Percentiles rank a stretch among this genome's conserved stretches.
phyloP scores from a whole-genome alignment of 1,139 yeast species.

The Yamadazyma dushanensis region DNA sequence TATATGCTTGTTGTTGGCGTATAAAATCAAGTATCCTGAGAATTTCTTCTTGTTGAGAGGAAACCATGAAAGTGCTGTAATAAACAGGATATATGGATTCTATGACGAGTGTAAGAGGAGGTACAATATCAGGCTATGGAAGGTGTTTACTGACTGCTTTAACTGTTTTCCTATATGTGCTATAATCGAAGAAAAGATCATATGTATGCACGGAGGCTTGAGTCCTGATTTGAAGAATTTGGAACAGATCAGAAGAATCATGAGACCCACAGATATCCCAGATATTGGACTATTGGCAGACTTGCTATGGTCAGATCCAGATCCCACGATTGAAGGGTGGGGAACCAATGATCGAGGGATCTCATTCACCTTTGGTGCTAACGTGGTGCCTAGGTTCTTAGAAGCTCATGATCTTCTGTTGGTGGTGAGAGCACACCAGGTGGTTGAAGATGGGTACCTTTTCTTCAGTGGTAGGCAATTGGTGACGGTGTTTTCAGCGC shows the following conservation, averaged over 20 bases:
- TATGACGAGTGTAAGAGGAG: slow-evolving; percentile 97
- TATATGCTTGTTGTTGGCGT: no score
- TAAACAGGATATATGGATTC: slow-evolving; percentile 94
- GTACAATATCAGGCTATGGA: slow-evolving; percentile 91
- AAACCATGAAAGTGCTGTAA: slow-evolving; percentile 95
- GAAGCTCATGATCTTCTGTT: slow-evolving; percentile 87
- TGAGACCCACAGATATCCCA: slow-evolving; percentile 96
- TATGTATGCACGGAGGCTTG: slow-evolving; percentile 96
- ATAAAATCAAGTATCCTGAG: slow-evolving; percentile 94
- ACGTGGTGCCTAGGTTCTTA: slow-evolving; percentile 87
- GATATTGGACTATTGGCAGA: slow-evolving; percentile 92
- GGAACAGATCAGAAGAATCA: slow-evolving; percentile 89
- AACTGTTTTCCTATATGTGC: slow-evolving; percentile 95
- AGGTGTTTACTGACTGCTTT: slow-evolving; percentile 86
- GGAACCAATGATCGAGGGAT: slow-evolving; percentile 98
- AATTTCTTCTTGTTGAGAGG: slow-evolving; percentile 90
- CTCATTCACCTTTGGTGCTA: slow-evolving; percentile 86
- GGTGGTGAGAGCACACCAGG: slow-evolving; percentile 98
- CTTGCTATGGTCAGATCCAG: slow-evolving; percentile 94
- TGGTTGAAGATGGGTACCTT: slow-evolving; percentile 97
- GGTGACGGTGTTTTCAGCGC: no score
- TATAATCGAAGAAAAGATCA: slow-evolving; percentile 91
- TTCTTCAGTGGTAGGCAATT: slow-evolving; percentile 89
- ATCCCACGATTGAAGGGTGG: slow-evolving; percentile 96
- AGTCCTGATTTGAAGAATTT: slow-evolving; percentile 87